These are phyloP conservation scores for Cryptococcus wingfieldii DNA, from an alignment of 1,284 basidiomycete species.

Conservation along the genomic window DNA sequence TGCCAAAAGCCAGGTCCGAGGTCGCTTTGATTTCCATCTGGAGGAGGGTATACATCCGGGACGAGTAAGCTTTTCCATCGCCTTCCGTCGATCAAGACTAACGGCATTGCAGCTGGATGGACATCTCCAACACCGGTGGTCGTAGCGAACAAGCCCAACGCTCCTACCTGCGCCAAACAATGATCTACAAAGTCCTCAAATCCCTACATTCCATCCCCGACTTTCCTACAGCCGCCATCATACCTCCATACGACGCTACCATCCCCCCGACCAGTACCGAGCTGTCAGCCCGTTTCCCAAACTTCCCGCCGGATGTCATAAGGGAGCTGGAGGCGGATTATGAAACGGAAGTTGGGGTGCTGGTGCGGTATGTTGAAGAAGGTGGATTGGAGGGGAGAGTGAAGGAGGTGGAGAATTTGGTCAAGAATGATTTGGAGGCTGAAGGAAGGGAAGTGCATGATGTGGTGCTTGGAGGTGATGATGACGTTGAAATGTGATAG, in stretches of 20 bases:
- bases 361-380: slow-evolving; percentile 28
- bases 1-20: slow-evolving; percentile 64
- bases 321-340: slow-evolving; percentile 41
- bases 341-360: slow-evolving; percentile 34
- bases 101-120: slow-evolving; percentile 28
- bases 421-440: slow-evolving; percentile 22
- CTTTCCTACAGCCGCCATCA: slow-evolving; percentile 27
- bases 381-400: slow-evolving; percentile 33
- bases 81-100: not conserved
- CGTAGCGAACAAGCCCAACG: slow-evolving; percentile 42
- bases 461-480: slow-evolving; percentile 12
- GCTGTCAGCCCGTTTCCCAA: slow-evolving; percentile 42
- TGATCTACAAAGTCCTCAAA: slow-evolving; percentile 33
- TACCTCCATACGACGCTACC: slow-evolving; percentile 33
- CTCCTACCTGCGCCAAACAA: slow-evolving; percentile 23
- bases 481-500: slow-evolving; percentile 9
- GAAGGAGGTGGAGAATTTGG: slow-evolving; percentile 30
- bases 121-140: slow-evolving; percentile 36
- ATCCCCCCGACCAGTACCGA: slow-evolving; percentile 32
- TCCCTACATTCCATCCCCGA: slow-evolving; percentile 22
- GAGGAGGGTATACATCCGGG: slow-evolving; percentile 79
- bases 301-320: slow-evolving; percentile 29
- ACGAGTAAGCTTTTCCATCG: slow-evolving; percentile 61
- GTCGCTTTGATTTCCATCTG: slow-evolving; percentile 72
- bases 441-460: not conserved